These are phyloP conservation scores for Globisporangium abappressorium DNA, from an alignment of 352 stramenopile genomes.

Conservation along the genomic window DNA sequence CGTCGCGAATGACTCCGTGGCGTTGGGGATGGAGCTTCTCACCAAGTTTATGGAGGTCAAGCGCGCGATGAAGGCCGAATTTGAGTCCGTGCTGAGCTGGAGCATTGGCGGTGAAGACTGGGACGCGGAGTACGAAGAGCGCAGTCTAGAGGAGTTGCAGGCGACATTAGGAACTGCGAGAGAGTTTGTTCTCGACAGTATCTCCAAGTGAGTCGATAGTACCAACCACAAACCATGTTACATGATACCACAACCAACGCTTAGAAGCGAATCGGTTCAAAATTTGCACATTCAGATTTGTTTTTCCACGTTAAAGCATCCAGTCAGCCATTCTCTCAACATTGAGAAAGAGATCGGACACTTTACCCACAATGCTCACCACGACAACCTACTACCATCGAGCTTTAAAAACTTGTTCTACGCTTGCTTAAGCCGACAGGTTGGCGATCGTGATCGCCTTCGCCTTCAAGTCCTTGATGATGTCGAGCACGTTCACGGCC, in stretches of 20 bases:
- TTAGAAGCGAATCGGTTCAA: not conserved
- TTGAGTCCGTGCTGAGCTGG: conserved; percentile 3
- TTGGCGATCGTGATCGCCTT: conserved; percentile 16
- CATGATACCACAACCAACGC: not conserved
- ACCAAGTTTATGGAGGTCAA: not conserved
- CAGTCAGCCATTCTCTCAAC: not conserved
- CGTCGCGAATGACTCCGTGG: conserved; percentile 6
- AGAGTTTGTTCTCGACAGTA: conserved; percentile 8
- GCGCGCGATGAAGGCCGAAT: not conserved
- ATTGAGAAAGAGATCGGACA: not conserved
- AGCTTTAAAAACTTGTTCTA: too few relatives aligned
- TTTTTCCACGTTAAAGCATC: not conserved
- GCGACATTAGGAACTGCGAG: conserved; percentile 6
- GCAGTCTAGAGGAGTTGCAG: conserved; percentile 2
- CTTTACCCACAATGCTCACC: not conserved
- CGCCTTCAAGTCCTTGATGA: conserved; percentile 26
- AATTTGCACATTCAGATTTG: conserved; percentile 2
- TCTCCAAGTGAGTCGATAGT: not conserved
- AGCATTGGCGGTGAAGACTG: conserved; percentile 8
- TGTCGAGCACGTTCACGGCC: conserved; percentile 26
- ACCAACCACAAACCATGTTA: not conserved
- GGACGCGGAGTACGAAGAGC: conserved; percentile 6
- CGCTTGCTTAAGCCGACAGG: not conserved
- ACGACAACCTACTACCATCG: not conserved
- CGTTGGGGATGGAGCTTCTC: not conserved